Percentiles rank a stretch among this genome's conserved stretches.
Conservation (phyloP, 495 filamentous ascomycete species). For the Hapsidospora chrysogenum region DNA sequence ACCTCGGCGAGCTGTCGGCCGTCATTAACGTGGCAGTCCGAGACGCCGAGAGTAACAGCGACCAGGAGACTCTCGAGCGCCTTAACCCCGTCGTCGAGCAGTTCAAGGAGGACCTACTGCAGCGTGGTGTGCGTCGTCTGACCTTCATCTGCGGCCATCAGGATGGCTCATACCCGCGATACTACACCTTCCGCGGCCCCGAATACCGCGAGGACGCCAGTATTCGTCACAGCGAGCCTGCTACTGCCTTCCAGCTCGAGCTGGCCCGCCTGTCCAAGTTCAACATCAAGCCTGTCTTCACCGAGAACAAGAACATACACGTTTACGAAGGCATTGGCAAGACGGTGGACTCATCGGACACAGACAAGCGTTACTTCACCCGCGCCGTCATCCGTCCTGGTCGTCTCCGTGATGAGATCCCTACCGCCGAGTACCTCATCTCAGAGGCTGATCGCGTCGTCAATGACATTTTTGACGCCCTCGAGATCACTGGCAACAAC, state of each 20-base stretch:
- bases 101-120: constrained; percentile 66
- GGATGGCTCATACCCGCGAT: constrained; percentile 87
- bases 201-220: constrained; percentile 77
- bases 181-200: constrained; percentile 95
- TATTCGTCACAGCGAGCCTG: constrained; percentile 94
- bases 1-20: constrained; percentile 63
- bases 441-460: constrained; percentile 92
- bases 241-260: constrained; percentile 94
- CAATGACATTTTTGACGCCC: constrained; percentile 92
- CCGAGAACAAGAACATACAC: constrained; percentile 96
- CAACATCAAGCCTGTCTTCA: constrained; percentile 94
- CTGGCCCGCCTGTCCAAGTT: constrained; percentile 88
- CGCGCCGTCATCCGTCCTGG: constrained; percentile 86
- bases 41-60: constrained; percentile 75
- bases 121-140: constrained; percentile 67
- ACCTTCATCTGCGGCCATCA: constrained; percentile 94
- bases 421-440: constrained; percentile 92
- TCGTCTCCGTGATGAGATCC: constrained; percentile 88
- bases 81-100: constrained; percentile 62
- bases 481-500: constrained; percentile 98
- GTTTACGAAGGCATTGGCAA: constrained; percentile 95
- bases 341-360: constrained; percentile 60
- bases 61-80: constrained; percentile 60
- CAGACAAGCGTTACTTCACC: constrained; percentile 95
- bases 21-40: constrained; percentile 86